Evolutionary conservation across 1,139 yeast genomes (phyloP).

Genomic region (Hyphopichia buzzinii): DNA sequence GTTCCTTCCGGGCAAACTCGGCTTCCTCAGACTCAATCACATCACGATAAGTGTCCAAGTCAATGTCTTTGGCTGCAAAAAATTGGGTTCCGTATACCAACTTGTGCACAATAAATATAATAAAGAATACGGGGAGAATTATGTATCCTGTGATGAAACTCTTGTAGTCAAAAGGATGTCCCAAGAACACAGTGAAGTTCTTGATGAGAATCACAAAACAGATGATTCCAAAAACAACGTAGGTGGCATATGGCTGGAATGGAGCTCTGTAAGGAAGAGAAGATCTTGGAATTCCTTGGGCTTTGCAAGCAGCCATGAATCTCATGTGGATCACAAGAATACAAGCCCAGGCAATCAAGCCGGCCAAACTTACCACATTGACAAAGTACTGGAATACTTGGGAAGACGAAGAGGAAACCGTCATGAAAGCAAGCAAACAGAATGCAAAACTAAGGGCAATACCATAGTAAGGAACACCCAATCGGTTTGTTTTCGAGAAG

Average conservation of each 20-base stretch:
- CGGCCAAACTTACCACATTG: conserved; percentile 27
- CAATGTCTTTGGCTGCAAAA: conserved; percentile 28
- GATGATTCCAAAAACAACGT: conserved; percentile 20
- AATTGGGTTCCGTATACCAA: conserved; percentile 25
- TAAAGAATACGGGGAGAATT: conserved; percentile 17
- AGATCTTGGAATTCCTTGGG: conserved; percentile 18
- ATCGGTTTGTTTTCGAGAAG: conserved; percentile 32
- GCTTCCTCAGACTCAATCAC: conserved; percentile 69
- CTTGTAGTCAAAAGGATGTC: conserved; percentile 22
- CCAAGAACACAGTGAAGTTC: conserved; percentile 30
- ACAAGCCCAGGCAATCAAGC: conserved; percentile 29
- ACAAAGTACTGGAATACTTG: conserved; percentile 25
- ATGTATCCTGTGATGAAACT: conserved; percentile 1
- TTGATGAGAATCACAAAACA: conserved; percentile 28
- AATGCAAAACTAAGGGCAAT: conserved; percentile 24
- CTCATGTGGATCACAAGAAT: conserved; percentile 46
- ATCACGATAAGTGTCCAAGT: conserved; percentile 47
- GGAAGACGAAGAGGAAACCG: conserved; percentile 20
- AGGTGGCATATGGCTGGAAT: conserved; percentile 18
- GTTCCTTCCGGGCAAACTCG: conserved; percentile 25
- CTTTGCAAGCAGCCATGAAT: conserved; percentile 56
- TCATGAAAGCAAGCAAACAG: conserved; percentile 29
- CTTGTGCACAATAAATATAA: conserved; percentile 29
- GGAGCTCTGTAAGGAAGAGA: conserved; percentile 11
- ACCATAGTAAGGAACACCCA: conserved; percentile 20